These are phyloP conservation scores for Thalassiosira hispida DNA, from an alignment of 352 stramenopile genomes.

Conservation along the genomic window DNA sequence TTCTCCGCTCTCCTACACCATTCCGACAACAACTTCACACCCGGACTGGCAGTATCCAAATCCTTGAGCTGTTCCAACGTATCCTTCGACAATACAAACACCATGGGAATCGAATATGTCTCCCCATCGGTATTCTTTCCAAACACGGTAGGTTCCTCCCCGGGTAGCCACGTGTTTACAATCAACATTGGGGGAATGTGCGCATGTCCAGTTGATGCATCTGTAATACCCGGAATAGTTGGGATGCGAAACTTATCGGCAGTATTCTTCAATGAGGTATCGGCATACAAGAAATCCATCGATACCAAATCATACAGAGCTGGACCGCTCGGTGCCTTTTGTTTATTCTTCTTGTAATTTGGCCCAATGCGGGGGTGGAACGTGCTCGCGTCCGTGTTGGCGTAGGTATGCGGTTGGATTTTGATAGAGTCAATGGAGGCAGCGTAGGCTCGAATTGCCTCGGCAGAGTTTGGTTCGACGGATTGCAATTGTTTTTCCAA, in stretches of 20 bases:
- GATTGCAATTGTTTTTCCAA: slow-evolving; percentile 23
- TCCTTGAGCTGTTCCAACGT: slow-evolving; percentile 58
- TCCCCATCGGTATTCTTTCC: slow-evolving; percentile 37
- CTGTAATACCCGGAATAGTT: slow-evolving; percentile 51
- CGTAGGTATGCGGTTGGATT: slow-evolving; percentile 43
- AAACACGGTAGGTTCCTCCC: slow-evolving; percentile 58
- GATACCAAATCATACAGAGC: slow-evolving; percentile 58
- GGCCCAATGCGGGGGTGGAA: slow-evolving; percentile 54
- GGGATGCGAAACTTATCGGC: slow-evolving; percentile 51
- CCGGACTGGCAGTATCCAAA: slow-evolving; percentile 52
- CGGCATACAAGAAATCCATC: slow-evolving; percentile 54
- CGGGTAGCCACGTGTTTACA: slow-evolving; percentile 53
- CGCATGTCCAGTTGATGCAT: slow-evolving; percentile 50
- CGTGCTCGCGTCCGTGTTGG: slow-evolving; percentile 21
- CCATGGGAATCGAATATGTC: slow-evolving; percentile 50
- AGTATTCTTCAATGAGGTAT: slow-evolving; percentile 36
- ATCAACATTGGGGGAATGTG: slow-evolving; percentile 64
- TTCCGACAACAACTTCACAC: slow-evolving; percentile 55
- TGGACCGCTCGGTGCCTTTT: slow-evolving; percentile 53
- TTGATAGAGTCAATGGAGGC: not conserved
- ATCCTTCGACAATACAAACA: slow-evolving; percentile 56
- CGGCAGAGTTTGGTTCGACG: slow-evolving; percentile 7
- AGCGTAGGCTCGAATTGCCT: slow-evolving; percentile 27
- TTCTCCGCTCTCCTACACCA: slow-evolving; percentile 55
- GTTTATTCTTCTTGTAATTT: slow-evolving; percentile 61